These are phyloP conservation scores for Phialemoniopsis sp. DNA, from an alignment of 2,329 filamentous ascomycete species.

Conservation along the genomic window DNA sequence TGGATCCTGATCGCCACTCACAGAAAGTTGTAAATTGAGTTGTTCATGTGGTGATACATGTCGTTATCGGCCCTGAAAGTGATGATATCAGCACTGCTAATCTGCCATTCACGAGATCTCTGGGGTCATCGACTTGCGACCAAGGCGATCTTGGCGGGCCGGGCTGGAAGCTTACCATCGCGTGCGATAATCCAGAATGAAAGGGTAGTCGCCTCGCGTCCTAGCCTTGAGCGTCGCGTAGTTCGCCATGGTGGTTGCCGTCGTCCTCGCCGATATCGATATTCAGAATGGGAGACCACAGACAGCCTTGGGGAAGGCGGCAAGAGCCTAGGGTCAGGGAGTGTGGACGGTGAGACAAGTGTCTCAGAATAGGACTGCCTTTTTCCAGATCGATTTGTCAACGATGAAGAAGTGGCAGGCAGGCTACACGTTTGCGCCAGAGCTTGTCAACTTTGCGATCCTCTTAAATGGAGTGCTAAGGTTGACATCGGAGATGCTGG, in stretches of 20 bases:
- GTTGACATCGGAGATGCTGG: too few relatives aligned
- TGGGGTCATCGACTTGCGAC: conserved; percentile 5
- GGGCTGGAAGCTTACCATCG: conserved; percentile 64
- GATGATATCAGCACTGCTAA: not conserved
- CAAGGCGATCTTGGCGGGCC: conserved; percentile 6
- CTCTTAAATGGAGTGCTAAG: too few relatives aligned
- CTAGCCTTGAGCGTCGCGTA: conserved; percentile 51
- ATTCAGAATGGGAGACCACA: too few relatives aligned
- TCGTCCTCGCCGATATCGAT: too few relatives aligned
- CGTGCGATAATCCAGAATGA: conserved; percentile 76
- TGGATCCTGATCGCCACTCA: conserved; percentile 24
- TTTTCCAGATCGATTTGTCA: too few relatives aligned
- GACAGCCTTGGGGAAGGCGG: too few relatives aligned
- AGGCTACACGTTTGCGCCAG: too few relatives aligned
- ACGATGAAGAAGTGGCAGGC: too few relatives aligned
- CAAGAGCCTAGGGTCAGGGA: too few relatives aligned
- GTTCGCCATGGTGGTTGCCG: conserved; percentile 22
- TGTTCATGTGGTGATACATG: conserved; percentile 94
- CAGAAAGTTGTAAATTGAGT: conserved; percentile 80
- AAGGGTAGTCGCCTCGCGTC: conserved; percentile 69
- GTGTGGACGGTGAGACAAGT: not conserved
- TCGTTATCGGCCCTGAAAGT: conserved; percentile 77
- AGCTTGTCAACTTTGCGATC: too few relatives aligned
- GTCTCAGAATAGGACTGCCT: too few relatives aligned
- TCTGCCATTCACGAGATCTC: not conserved